These are phyloP conservation scores for Orbilia ellipsospora DNA, from an alignment of 2,329 filamentous ascomycete genomes.

Conservation along the genomic window DNA sequence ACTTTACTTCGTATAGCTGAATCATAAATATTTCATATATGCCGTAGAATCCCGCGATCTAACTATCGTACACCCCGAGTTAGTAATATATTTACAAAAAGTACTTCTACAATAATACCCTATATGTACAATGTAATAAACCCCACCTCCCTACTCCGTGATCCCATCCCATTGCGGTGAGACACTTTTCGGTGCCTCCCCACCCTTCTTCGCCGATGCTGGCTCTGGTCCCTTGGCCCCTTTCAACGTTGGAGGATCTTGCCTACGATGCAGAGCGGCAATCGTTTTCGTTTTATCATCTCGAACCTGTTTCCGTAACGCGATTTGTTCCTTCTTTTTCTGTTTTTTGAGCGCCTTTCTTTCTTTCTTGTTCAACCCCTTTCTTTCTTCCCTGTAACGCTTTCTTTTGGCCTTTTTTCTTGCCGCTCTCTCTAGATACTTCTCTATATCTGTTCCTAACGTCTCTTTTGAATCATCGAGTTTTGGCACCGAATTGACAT, in stretches of 20 bases:
- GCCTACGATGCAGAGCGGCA: not conserved
- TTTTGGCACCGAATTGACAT: no score
- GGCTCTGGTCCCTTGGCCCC: not conserved
- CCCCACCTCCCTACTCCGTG: slow-evolving; percentile 19
- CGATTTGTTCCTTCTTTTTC: slow-evolving; percentile 11
- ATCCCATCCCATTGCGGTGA: not conserved
- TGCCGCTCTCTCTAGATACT: not conserved
- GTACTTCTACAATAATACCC: not conserved
- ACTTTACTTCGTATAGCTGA: not conserved
- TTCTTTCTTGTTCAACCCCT: slow-evolving; percentile 21
- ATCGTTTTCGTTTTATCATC: slow-evolving; percentile 13
- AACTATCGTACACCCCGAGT: slow-evolving; percentile 2
- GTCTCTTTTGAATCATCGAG: no score
- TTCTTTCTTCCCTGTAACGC: not conserved
- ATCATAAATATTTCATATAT: not conserved
- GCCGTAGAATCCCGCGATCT: not conserved
- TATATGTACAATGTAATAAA: not conserved
- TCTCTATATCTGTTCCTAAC: no score
- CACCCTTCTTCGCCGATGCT: not conserved
- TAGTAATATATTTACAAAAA: slow-evolving; percentile 11
- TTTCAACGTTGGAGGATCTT: slow-evolving; percentile 14
- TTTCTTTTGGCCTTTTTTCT: not conserved
- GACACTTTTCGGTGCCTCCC: not conserved
- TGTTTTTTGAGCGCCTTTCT: slow-evolving; percentile 36
- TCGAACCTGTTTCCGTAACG: slow-evolving; percentile 34